These are phyloP conservation scores for Aspergillus cavernicola DNA, from an alignment of 495 filamentous ascomycete genomes.

Conservation along the genomic window DNA sequence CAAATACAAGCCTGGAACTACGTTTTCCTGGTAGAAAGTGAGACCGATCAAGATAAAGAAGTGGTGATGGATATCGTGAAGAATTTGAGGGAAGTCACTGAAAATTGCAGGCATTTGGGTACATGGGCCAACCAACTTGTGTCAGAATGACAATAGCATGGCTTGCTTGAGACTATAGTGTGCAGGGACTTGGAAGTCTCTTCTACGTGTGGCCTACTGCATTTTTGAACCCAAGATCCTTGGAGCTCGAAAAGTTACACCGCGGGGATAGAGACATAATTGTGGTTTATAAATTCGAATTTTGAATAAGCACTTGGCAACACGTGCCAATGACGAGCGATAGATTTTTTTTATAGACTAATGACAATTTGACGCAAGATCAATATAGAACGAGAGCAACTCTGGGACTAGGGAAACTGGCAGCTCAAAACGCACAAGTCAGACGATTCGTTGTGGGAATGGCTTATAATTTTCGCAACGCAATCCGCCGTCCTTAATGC, in stretches of 20 bases:
- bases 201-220: too few species aligned
- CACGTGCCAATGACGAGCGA: neutral
- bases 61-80: slow-evolving; percentile 26
- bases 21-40: slow-evolving; percentile 90
- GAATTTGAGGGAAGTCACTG: slow-evolving; percentile 29
- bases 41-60: slow-evolving; percentile 33
- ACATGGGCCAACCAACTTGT: slow-evolving; percentile 41
- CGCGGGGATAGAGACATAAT: too few species aligned
- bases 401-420: slow-evolving; percentile 14
- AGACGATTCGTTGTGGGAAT: slow-evolving; percentile 22
- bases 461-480: slow-evolving; percentile 27
- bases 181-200: neutral
- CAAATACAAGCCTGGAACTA: slow-evolving; percentile 78
- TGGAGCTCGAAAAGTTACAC: too few species aligned
- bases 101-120: slow-evolving; percentile 38
- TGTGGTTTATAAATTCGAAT: too few species aligned
- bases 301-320: neutral
- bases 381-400: slow-evolving; percentile 14
- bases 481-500: slow-evolving; percentile 34
- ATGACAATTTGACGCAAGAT: slow-evolving; percentile 11
- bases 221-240: too few species aligned
- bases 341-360: neutral
- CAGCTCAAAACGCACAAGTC: slow-evolving; percentile 22
- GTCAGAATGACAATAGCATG: neutral
- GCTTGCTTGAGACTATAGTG: neutral